Evolutionary conservation across 257 asterid species (phyloP).

Genomic region (Fraxinus americana): DNA sequence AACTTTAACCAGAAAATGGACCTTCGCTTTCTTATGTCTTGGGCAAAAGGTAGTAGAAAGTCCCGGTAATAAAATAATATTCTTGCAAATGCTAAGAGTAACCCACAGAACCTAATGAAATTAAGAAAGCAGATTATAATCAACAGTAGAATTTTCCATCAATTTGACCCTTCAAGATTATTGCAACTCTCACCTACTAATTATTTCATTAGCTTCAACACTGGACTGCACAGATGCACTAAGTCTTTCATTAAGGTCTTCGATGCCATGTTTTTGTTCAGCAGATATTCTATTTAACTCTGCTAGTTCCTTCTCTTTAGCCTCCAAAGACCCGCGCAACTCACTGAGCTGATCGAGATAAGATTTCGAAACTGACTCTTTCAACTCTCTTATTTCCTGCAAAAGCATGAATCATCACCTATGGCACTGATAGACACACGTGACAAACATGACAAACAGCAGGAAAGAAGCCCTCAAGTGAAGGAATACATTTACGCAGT

Average conservation of each 20-base stretch:
- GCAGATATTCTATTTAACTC: slow-evolving; percentile 59
- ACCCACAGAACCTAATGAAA: slow-evolving; percentile 10
- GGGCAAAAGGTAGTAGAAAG: neutral
- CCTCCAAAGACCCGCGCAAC: slow-evolving; percentile 60
- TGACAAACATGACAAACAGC: slow-evolving; percentile 17
- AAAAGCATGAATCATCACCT: slow-evolving; percentile 18
- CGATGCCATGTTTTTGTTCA: slow-evolving; percentile 78
- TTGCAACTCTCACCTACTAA: slow-evolving; percentile 65
- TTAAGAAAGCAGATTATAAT: neutral
- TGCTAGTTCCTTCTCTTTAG: slow-evolving; percentile 64
- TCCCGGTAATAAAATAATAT: slow-evolving; percentile 8
- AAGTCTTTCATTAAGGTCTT: slow-evolving; percentile 78
- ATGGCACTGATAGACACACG: slow-evolving; percentile 11
- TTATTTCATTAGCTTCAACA: slow-evolving; percentile 89
- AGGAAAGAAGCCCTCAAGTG: neutral
- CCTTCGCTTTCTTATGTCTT: neutral
- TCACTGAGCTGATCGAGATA: slow-evolving; percentile 61
- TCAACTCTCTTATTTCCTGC: slow-evolving; percentile 74
- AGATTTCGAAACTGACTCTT: slow-evolving; percentile 73
- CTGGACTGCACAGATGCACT: slow-evolving; percentile 76
- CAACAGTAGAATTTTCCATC: slow-evolving; percentile 17
- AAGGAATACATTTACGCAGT: neutral
- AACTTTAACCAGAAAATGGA: slow-evolving; percentile 4
- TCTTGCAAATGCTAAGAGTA: slow-evolving; percentile 6
- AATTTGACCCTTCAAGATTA: slow-evolving; percentile 15